phyloP scores from a whole-genome alignment of 495 filamentous ascomycete species.

The Aspergillus panamensis region DNA sequence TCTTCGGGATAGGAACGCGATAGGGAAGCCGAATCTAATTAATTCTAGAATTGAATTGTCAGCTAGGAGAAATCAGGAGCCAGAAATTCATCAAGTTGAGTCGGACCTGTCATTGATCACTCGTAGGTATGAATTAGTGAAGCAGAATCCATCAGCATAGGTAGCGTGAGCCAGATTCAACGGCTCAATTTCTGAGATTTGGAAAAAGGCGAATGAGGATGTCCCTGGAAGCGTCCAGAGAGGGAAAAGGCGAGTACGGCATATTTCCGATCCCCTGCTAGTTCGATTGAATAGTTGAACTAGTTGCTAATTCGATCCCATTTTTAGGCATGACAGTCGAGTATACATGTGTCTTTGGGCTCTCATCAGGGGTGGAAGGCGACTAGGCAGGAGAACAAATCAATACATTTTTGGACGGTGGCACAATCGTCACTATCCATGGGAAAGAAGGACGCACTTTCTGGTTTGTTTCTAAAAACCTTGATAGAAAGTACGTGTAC shows the following conservation, averaged over 20 bases:
- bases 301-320: not conserved
- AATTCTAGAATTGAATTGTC: constrained; percentile 4
- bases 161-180: constrained; percentile 44
- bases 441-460: constrained; percentile 22
- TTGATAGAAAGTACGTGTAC: constrained; percentile 30
- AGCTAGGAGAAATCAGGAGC: constrained; percentile 17
- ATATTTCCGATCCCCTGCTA: not conserved
- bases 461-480: constrained; percentile 38
- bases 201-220: constrained; percentile 11
- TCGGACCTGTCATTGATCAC: constrained; percentile 2
- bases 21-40: constrained; percentile 4
- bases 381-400: constrained; percentile 1
- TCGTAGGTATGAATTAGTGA: not conserved
- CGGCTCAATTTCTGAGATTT: constrained; percentile 36
- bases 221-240: not conserved
- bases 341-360: constrained; percentile 5
- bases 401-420: constrained; percentile 1
- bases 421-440: constrained; percentile 6
- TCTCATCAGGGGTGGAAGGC: not conserved
- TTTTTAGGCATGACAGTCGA: constrained; percentile 6
- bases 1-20: constrained; percentile 3
- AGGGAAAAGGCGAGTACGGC: not conserved
- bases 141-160: constrained; percentile 21
- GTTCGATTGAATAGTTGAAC: too few relatives aligned
- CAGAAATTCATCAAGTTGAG: constrained; percentile 5